Evolutionary conservation across 345 rosid species (phyloP).

Genomic region (Moricandia arvensis): DNA sequence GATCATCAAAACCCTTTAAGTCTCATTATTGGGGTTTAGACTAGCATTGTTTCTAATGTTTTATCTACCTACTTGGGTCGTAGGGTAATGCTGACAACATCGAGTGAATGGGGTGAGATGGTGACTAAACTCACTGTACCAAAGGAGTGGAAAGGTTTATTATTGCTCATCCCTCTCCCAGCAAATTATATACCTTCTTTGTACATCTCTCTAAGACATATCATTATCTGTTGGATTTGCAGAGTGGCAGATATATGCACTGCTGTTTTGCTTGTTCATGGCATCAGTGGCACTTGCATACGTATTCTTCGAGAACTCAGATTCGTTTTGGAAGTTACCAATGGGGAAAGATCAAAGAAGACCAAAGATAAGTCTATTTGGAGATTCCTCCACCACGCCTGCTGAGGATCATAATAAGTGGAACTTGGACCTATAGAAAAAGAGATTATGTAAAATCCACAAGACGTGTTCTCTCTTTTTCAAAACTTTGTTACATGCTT

Average conservation of each 20-base stretch:
- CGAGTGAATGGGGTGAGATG: constrained; percentile 77
- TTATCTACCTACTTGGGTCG: constrained; percentile 5
- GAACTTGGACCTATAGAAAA: constrained; percentile 58
- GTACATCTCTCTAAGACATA: neutral
- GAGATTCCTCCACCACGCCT: constrained; percentile 51
- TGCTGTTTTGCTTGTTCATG: constrained; percentile 74
- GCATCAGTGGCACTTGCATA: constrained; percentile 76
- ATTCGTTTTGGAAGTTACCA: constrained; percentile 82
- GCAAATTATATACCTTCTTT: neutral
- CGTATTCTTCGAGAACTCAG: constrained; percentile 79
- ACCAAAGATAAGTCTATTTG: constrained; percentile 52
- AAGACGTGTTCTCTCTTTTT: neutral
- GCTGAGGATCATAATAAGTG: constrained; percentile 65
- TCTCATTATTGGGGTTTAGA: neutral
- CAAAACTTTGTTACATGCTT: neutral
- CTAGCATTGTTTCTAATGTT: neutral
- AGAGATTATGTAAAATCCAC: constrained; percentile 37
- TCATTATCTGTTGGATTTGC: constrained; percentile 22
- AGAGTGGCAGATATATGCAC: constrained; percentile 93
- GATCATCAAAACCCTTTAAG: constrained; percentile 3
- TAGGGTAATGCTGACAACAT: constrained; percentile 81
- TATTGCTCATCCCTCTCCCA: neutral
- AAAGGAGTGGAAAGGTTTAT: constrained; percentile 90
- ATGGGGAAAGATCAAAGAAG: constrained; percentile 52
- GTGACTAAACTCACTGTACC: constrained; percentile 85